Conservation (phyloP, 2,329 filamentous ascomycete species). For the Microsporum audouinii region DNA sequence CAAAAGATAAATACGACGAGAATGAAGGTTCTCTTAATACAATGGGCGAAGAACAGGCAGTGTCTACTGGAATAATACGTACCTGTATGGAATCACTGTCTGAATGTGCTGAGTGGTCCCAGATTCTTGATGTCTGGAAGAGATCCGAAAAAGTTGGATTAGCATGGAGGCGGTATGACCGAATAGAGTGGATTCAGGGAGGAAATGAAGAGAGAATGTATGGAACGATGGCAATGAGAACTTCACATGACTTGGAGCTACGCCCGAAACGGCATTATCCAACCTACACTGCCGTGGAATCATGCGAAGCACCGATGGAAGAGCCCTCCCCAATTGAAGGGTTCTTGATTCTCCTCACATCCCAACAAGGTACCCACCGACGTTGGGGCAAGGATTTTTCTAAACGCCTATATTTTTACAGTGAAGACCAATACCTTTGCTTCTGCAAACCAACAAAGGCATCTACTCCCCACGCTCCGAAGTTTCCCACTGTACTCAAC, state of each 20-base stretch:
- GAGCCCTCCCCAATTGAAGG: conserved; percentile 55
- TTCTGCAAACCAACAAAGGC: conserved; percentile 52
- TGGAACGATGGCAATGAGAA: conserved; percentile 55
- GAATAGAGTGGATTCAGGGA: conserved; percentile 57
- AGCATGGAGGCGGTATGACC: conserved; percentile 58
- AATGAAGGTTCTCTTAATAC: conserved; percentile 27
- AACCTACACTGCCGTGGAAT: conserved; percentile 35
- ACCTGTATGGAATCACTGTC: conserved; percentile 49
- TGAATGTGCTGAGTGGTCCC: conserved; percentile 46
- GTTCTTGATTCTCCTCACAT: conserved; percentile 54
- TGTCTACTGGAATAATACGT: conserved; percentile 45
- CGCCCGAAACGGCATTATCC: conserved; percentile 55
- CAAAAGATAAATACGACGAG: conserved; percentile 33
- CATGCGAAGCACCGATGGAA: conserved; percentile 33
- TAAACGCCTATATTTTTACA: conserved; percentile 55
- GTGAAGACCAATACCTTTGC: conserved; percentile 51
- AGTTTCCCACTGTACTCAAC: conserved; percentile 34
- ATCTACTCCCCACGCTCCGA: conserved; percentile 48
- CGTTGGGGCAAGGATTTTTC: conserved; percentile 50
- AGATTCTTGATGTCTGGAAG: conserved; percentile 49
- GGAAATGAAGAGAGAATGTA: conserved; percentile 58
- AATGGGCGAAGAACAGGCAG: conserved; percentile 42
- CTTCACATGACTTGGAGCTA: conserved; percentile 54
- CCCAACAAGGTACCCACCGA: conserved; percentile 49
- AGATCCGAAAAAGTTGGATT: conserved; percentile 50